These are phyloP conservation scores for Schizosaccharomyces octosporus DNA, from an alignment of 805 yeast genomes.

Conservation along the genomic window DNA sequence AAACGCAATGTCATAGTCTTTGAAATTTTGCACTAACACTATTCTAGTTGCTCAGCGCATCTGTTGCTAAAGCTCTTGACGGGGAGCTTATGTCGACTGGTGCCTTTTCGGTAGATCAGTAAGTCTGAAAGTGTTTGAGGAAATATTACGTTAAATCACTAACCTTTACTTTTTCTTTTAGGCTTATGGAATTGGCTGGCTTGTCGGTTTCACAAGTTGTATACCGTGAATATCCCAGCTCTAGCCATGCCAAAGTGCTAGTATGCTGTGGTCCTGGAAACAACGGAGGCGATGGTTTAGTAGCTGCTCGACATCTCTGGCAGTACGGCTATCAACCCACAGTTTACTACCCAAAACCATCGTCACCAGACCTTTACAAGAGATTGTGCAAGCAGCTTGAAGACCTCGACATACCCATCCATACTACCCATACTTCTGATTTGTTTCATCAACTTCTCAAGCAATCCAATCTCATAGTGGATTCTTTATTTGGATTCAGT, in stretches of 20 bases:
- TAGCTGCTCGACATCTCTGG: slow-evolving; percentile 74
- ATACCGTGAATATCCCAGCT: slow-evolving; percentile 38
- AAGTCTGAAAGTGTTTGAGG: not conserved
- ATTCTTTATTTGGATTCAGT: slow-evolving; percentile 80
- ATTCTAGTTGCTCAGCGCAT: slow-evolving; percentile 11
- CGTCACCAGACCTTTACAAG: slow-evolving; percentile 20
- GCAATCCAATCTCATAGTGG: slow-evolving; percentile 32
- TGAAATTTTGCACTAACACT: too few relatives aligned
- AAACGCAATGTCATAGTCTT: too few relatives aligned
- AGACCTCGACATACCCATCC: slow-evolving; percentile 34
- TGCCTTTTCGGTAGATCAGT: slow-evolving; percentile 59
- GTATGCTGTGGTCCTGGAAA: slow-evolving; percentile 88
- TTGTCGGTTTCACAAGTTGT: slow-evolving; percentile 78
- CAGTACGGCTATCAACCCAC: slow-evolving; percentile 57
- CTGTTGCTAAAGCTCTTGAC: slow-evolving; percentile 54
- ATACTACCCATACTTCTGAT: slow-evolving; percentile 11
- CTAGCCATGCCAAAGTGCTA: slow-evolving; percentile 22
- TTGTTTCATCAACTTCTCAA: slow-evolving; percentile 17
- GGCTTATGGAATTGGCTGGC: slow-evolving; percentile 83
- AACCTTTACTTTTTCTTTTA: not conserved
- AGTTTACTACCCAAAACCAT: slow-evolving; percentile 55
- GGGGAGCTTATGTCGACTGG: slow-evolving; percentile 65
- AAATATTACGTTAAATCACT: not conserved
- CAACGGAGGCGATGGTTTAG: slow-evolving; percentile 86
- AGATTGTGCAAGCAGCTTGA: slow-evolving; percentile 42